Base-by-base conservation (phyloP, 2,329 filamentous ascomycete species). In the Xylaria sp. region DNA sequence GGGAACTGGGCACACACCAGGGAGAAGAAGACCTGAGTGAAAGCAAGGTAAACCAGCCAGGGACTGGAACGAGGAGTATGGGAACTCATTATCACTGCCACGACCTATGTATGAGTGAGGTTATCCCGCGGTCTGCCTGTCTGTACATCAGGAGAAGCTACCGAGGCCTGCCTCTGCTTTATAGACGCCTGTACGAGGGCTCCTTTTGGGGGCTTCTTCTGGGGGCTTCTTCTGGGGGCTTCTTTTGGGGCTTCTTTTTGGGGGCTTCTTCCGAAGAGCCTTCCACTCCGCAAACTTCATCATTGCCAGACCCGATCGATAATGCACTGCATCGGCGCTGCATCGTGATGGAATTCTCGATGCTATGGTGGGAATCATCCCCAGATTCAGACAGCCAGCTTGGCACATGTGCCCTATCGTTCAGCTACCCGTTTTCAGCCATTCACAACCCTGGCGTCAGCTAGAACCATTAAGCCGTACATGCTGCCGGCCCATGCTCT, bases 1-100 rank as follows among this genome's bases (percentile, higher is more conserved):
- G 72, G 65, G 46, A 67, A 74, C 31, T 75, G 73, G 31, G 69
- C 69, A 52, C 48, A 61, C 50, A 23, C 71, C 23, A 66, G 51
- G 50, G 71, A 62, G 18, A 68, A 65, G 46, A 75, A 66, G 54
- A 57, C 31, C 6, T 73, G 67, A 4, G 63, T 44, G 6, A 51
- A 18, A 15, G n/a, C 50, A 12, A 71, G 51, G 52, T 54, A 71
- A 60, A 58, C 51, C 18, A 69, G 60, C 69, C 59, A 64, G n/a
- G n/a, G 55, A 60, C 66, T 63, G 37, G 28, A 18, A 50, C 13
- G 13, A 56, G 52, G 3, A 46, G n/a, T 28, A 28, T 28, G 12
- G 2, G 15, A 10, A 37, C 54, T 39, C 65, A 70, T 70, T 23
- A 13, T 39, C 20, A 39, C 9, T 15, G 50, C 57, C 10, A 18